Percentiles rank a stretch among this genome's conserved stretches.
phyloP scores from a whole-genome alignment of 2,329 filamentous ascomycete genomes.

The Venturia oleaginea region DNA sequence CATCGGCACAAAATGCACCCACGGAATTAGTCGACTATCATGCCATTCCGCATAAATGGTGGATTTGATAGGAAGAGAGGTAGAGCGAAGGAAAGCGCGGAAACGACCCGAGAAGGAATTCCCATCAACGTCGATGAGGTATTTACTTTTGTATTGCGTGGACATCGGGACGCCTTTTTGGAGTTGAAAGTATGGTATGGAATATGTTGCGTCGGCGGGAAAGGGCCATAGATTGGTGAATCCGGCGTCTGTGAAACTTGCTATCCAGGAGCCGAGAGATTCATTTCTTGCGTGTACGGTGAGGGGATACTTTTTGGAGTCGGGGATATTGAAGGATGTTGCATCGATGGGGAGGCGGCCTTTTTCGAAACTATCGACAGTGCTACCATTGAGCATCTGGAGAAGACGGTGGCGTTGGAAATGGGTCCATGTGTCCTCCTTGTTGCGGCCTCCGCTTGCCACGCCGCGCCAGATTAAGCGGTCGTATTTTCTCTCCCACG shows the following conservation, averaged over 20 bases:
- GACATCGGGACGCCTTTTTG: conserved; percentile 26
- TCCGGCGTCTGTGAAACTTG: conserved; percentile 31
- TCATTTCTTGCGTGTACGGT: conserved; percentile 20
- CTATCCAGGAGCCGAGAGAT: conserved; percentile 31
- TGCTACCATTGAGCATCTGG: conserved; percentile 60
- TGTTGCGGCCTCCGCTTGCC: conserved; percentile 39
- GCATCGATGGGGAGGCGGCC: conserved; percentile 19
- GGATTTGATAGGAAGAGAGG: conserved; percentile 64
- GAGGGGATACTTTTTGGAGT: conserved; percentile 30
- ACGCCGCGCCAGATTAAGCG: conserved; percentile 39
- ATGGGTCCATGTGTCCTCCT: conserved; percentile 52
- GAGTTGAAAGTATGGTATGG: conserved; percentile 31
- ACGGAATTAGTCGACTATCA: conserved; percentile 57
- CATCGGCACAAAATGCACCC: conserved; percentile 76
- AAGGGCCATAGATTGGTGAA: conserved; percentile 38
- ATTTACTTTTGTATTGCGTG: conserved; percentile 48
- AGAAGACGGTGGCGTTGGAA: conserved; percentile 71
- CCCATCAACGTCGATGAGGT: conserved; percentile 68
- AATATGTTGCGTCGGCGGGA: conserved; percentile 32
- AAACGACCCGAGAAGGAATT: conserved; percentile 38
- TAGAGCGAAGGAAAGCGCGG: conserved; percentile 53
- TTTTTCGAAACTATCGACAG: conserved; percentile 41
- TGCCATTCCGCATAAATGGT: conserved; percentile 77
- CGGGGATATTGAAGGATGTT: conserved; percentile 32
- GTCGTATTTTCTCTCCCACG: conserved; percentile 35